Evolutionary conservation across 1,284 basidiomycete genomes (phyloP), one percentile per base, ranked within the genome.

Genomic region (Phaffia rhodozyma): DNA sequence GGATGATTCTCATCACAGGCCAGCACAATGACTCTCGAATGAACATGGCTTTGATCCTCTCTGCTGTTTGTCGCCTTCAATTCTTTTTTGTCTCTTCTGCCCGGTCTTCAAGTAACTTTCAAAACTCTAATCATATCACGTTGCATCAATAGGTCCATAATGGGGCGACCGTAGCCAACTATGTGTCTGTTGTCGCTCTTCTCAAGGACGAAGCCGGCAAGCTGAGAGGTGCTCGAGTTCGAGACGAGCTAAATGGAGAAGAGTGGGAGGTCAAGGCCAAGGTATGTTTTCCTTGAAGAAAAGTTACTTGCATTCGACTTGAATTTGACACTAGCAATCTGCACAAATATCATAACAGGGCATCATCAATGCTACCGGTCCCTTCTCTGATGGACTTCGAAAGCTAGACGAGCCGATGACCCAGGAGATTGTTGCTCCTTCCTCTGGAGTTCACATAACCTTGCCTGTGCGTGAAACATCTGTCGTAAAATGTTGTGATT

Each of bases 11-110:
- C 9, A 48, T 23, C 21, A 5, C 52, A 90, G 88, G 92, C 60
- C 94, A 97, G 79, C 94, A 98, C 78, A 98, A 97, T 72, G 94
- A 98, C 73, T 87, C 94, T 5, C 84, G 94, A 48, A 98, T 98
- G 94, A 97, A 97, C 77, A 84, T 97, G 62, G 91, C 93, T 1
- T 81, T 93, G 60, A 81, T 93, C 70, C 85, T 97, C 83, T 97
- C 89, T 5, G 94, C 94, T 9, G 90, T 61, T 27, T 5, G 61
- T 62, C 11, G 25, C 6, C 27, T 11, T 18, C 30, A 34, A 5
- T 43, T 2, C 0, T 23, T 34, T 5, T 43, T 11, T n/a, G n/a
- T 43, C 38, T 43, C 13, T 2, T 16, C 38, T 7, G 5, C 38
- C n/a, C 13, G 38, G 16, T 43, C 5, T 43, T 7, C 16, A 43